These are phyloP conservation scores for Botrytis fabae DNA, from an alignment of 2,329 filamentous ascomycete species.

Conservation along the genomic window DNA sequence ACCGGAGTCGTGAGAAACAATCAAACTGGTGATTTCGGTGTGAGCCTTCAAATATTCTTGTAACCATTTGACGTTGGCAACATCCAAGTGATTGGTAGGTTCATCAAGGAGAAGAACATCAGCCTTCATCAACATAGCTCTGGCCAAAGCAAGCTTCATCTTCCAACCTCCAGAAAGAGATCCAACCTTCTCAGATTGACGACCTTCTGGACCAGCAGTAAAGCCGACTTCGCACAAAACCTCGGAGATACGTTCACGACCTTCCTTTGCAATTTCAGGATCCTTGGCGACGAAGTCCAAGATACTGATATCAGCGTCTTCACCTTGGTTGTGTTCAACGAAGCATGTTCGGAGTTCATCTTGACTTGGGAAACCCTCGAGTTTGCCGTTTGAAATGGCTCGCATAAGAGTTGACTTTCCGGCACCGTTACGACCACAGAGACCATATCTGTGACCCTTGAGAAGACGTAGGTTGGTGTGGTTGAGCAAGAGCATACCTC, in stretches of 20 bases:
- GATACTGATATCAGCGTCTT: conserved; percentile 95
- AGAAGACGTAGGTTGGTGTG: conserved; percentile 93
- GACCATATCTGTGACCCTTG: conserved; percentile 95
- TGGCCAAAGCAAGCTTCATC: conserved; percentile 97
- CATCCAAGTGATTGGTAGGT: conserved; percentile 97
- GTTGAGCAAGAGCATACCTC: conserved; percentile 93
- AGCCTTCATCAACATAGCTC: conserved; percentile 95
- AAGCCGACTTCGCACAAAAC: conserved; percentile 94
- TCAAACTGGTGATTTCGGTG: conserved; percentile 93
- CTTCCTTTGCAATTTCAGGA: conserved; percentile 77
- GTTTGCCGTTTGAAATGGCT: conserved; percentile 90
- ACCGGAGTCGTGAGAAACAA: conserved; percentile 96
- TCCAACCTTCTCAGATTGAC: conserved; percentile 86
- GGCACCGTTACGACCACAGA: conserved; percentile 94
- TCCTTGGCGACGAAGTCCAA: conserved; percentile 91
- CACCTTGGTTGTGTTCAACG: conserved; percentile 98
- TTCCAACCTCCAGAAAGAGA: conserved; percentile 98
- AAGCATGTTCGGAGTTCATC: conserved; percentile 95
- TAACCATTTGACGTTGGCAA: conserved; percentile 93
- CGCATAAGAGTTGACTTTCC: conserved; percentile 99
- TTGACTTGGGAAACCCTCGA: conserved; percentile 93
- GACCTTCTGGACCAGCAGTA: conserved; percentile 82
- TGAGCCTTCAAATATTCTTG: conserved; percentile 95
- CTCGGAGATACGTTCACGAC: conserved; percentile 74
- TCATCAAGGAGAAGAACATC: conserved; percentile 96